Conservation (phyloP, 2,329 filamentous ascomycete genomes). For the Didymella glomerata region DNA sequence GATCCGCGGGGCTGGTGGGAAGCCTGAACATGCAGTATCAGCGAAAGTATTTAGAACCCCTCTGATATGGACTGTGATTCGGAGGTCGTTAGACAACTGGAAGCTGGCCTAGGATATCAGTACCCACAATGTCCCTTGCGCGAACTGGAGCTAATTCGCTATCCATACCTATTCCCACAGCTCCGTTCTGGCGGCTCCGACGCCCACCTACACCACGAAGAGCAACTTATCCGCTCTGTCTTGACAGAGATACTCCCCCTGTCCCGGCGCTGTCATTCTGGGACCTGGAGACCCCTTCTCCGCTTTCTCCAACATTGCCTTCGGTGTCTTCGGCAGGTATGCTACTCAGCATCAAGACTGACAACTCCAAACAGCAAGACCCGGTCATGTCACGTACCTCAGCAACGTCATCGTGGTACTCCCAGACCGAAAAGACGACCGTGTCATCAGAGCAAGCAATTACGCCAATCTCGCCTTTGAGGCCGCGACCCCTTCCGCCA, state of each 20-base stretch:
- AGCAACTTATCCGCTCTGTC: slow-evolving; percentile 20
- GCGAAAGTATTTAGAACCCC: not conserved
- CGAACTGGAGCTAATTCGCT: slow-evolving; percentile 27
- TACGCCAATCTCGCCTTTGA: not conserved
- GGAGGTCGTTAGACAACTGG: not conserved
- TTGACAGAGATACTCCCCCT: slow-evolving; percentile 11
- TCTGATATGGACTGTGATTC: not conserved
- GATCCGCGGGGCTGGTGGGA: not conserved
- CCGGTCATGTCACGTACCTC: not conserved
- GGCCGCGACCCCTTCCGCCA: not conserved
- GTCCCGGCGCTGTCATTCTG: slow-evolving; percentile 30
- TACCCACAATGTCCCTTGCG: slow-evolving; percentile 14
- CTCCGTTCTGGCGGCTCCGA: slow-evolving; percentile 18
- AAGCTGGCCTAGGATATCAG: not conserved
- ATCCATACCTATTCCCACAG: slow-evolving; percentile 20
- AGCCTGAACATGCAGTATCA: not conserved
- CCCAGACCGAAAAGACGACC: not conserved
- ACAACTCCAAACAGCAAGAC: not conserved
- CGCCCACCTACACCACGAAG: slow-evolving; percentile 27
- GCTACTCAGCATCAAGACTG: not conserved
- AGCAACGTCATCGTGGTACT: not conserved
- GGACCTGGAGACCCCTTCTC: slow-evolving; percentile 26
- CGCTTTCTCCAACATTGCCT: not conserved
- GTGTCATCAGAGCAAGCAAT: not conserved
- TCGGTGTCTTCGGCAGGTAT: not conserved